Percentiles rank a stretch among this genome's conserved stretches.
phyloP scores from a whole-genome alignment of 371 early-diverging fungal species.

The Coelomomyces lativittatus region DNA sequence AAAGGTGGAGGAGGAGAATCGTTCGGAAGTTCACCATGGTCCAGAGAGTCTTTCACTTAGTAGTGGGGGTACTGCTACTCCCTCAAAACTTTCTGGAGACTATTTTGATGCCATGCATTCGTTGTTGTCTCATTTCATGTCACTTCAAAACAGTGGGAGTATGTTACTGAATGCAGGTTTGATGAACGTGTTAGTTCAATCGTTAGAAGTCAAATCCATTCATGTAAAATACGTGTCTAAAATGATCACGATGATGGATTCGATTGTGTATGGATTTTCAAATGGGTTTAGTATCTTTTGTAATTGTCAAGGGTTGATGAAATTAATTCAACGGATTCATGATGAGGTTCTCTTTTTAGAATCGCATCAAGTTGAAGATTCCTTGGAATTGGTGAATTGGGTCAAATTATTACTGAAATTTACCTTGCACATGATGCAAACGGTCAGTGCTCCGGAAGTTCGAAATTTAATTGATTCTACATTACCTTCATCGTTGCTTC shows the following conservation, averaged over 20 bases:
- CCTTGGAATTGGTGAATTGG: not conserved
- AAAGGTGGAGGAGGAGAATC: no score
- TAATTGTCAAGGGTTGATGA: constrained; percentile 58
- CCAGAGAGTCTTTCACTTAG: no score
- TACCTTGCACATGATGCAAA: constrained; percentile 77
- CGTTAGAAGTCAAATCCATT: constrained; percentile 25
- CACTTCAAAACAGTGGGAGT: constrained; percentile 62
- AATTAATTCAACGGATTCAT: constrained; percentile 50
- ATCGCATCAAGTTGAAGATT: not conserved
- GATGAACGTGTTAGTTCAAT: constrained; percentile 50
- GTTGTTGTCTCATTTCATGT: constrained; percentile 52
- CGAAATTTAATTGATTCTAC: constrained; percentile 79
- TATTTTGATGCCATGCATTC: constrained; percentile 68
- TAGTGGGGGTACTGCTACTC: not conserved
- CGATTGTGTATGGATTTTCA: constrained; percentile 53
- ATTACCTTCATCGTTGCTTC: constrained; percentile 57
- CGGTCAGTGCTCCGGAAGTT: constrained; percentile 54
- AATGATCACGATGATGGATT: constrained; percentile 56
- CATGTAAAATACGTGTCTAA: constrained; percentile 46
- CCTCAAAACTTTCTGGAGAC: constrained; percentile 9
- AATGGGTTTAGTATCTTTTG: constrained; percentile 62
- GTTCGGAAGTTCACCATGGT: no score
- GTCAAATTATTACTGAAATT: constrained; percentile 78
- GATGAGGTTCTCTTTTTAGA: constrained; percentile 32
- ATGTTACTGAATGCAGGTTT: constrained; percentile 81